Conservation (phyloP, 129 eudicot genomes). For the Erigeron canadensis region DNA sequence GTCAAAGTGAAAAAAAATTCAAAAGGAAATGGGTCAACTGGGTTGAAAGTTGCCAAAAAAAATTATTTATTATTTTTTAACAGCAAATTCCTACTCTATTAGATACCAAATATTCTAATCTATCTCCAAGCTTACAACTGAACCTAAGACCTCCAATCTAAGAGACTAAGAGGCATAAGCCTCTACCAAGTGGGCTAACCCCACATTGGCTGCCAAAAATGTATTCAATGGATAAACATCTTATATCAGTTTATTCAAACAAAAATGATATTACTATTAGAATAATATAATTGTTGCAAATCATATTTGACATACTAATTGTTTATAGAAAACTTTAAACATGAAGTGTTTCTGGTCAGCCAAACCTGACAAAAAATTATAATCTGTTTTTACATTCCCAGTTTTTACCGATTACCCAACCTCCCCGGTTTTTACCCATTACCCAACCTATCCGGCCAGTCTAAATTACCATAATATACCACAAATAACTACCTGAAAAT, state of each 20-base stretch:
- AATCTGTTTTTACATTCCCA: not conserved
- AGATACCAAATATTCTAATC: too few species aligned
- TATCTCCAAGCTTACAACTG: too few species aligned
- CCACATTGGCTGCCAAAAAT: too few species aligned
- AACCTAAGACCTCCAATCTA: too few species aligned
- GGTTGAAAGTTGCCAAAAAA: not conserved
- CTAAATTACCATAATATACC: not conserved
- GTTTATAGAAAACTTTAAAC: not conserved
- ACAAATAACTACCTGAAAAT: constrained; percentile 54
- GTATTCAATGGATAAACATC: not conserved
- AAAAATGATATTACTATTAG: too few species aligned
- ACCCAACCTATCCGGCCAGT: not conserved
- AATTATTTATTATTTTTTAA: too few species aligned
- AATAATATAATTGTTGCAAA: not conserved
- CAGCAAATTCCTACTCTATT: too few species aligned
- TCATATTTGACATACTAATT: not conserved
- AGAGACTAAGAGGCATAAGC: too few species aligned
- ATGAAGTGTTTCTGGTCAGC: not conserved
- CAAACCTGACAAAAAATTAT: not conserved
- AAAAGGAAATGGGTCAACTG: not conserved
- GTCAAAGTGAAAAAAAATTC: not conserved
- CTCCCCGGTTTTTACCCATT: too few species aligned
- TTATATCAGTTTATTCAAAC: not conserved
- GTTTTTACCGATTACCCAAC: too few species aligned
- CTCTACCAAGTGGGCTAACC: too few species aligned